These are phyloP conservation scores for Collariella sp. DNA, from an alignment of 495 filamentous ascomycete species.

Conservation along the genomic window DNA sequence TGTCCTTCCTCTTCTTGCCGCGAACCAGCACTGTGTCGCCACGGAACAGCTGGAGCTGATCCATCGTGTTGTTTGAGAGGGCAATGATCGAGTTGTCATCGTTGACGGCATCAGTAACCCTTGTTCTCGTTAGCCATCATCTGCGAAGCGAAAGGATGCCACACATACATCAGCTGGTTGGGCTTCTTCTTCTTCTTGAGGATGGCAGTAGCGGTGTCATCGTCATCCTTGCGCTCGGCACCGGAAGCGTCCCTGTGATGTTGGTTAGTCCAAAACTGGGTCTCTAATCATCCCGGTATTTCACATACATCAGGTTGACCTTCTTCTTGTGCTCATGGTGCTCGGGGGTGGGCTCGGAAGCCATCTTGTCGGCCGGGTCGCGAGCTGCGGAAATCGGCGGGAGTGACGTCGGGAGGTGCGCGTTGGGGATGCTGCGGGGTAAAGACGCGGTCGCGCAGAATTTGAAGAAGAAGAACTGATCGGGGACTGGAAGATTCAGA, in stretches of 20 bases:
- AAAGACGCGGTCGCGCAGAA: not conserved
- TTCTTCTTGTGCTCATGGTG: constrained; percentile 85
- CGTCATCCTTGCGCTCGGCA: constrained; percentile 74
- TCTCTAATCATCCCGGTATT: not conserved
- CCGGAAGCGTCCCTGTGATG: constrained; percentile 74
- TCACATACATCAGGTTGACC: constrained; percentile 77
- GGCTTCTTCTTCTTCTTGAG: constrained; percentile 99
- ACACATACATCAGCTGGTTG: constrained; percentile 83
- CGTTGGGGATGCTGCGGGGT: constrained; percentile 1
- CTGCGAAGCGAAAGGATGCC: too few relatives aligned
- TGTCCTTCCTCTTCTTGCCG: constrained; percentile 99
- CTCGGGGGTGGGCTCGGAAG: constrained; percentile 29
- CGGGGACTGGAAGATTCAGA: not conserved
- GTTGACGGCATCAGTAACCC: constrained; percentile 94
- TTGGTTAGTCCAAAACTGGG: constrained; percentile 22
- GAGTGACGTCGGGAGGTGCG: constrained; percentile 8
- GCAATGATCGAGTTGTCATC: constrained; percentile 99
- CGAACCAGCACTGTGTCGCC: constrained; percentile 96
- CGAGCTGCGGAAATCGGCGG: constrained; percentile 12
- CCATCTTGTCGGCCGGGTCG: constrained; percentile 26
- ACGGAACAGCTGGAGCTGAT: constrained; percentile 93
- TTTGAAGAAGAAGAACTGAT: not conserved
- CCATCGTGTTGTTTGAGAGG: constrained; percentile 98
- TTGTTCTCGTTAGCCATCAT: constrained; percentile 36
- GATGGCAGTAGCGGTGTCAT: constrained; percentile 94